phyloP scores from a whole-genome alignment of 768 basidiomycete species.

The Rhizopogon roseolus region DNA sequence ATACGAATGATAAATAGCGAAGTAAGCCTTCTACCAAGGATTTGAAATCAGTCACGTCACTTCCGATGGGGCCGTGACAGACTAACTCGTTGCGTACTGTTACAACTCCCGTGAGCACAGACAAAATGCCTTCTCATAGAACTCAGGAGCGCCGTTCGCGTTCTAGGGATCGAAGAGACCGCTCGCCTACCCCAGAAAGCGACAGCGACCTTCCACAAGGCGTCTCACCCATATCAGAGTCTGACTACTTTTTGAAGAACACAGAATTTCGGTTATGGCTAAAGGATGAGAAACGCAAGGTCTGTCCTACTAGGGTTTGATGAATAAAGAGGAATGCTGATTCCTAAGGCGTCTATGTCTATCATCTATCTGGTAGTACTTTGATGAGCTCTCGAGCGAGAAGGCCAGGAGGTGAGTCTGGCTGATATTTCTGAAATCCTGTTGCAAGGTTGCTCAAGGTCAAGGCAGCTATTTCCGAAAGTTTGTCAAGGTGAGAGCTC shows the following conservation, averaged over 20 bases:
- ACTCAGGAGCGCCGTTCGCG: neutral
- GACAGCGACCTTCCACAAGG: conserved; percentile 45
- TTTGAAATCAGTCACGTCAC: no score
- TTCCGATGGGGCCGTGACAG: neutral
- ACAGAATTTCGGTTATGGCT: conserved; percentile 87
- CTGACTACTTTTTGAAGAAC: conserved; percentile 87
- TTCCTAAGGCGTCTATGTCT: neutral
- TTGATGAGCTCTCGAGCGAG: conserved; percentile 81
- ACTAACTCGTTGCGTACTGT: no score
- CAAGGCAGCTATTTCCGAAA: conserved; percentile 80
- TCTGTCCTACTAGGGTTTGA: conserved; percentile 31
- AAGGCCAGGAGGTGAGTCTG: conserved; percentile 64
- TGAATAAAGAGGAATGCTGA: conserved; percentile 17
- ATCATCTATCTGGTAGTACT: conserved; percentile 48
- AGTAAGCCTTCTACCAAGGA: no score
- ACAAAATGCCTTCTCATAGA: conserved; percentile 12
- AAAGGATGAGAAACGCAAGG: conserved; percentile 64
- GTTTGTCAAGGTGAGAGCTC: conserved; percentile 67
- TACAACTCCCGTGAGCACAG: neutral
- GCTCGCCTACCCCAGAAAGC: conserved; percentile 44
- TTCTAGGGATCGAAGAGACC: neutral
- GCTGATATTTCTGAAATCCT: conserved; percentile 2
- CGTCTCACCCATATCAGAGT: conserved; percentile 63
- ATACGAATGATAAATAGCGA: no score
- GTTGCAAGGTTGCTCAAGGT: conserved; percentile 22